A percentile compares a stretch with the other conserved stretches of the same genome.
Evolutionary conservation across 768 basidiomycete species (phyloP).

Genomic region (Collybiopsis confluens): DNA sequence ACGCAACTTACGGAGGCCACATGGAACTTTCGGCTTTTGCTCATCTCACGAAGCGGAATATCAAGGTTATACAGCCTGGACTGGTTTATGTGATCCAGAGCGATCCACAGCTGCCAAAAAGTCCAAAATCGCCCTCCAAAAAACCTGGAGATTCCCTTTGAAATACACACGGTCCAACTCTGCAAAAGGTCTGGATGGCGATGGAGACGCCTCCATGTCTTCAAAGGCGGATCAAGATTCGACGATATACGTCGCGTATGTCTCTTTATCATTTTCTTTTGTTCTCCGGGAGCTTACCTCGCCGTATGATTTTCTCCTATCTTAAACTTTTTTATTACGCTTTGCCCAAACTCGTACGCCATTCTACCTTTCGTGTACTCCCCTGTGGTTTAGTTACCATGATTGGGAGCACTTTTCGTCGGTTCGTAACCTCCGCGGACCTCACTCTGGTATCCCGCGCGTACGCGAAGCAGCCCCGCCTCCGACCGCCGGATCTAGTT

Average conservation of each 20-base stretch:
- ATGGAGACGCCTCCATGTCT: conserved; percentile 14
- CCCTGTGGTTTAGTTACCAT: conserved; percentile 55
- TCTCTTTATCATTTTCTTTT: conserved; percentile 20
- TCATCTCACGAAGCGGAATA: conserved; percentile 68
- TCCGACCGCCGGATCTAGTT: conserved; percentile 24
- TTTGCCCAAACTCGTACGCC: background rate
- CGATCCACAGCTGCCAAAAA: conserved; percentile 25
- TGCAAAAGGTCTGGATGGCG: conserved; percentile 22
- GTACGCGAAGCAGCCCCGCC: conserved; percentile 47
- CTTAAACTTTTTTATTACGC: conserved; percentile 4
- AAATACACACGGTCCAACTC: conserved; percentile 11
- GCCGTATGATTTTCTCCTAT: background rate
- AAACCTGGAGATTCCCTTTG: conserved; percentile 17
- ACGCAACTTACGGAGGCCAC: conserved; percentile 86
- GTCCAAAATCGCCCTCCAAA: conserved; percentile 15
- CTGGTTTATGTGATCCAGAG: conserved; percentile 89
- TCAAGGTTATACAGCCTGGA: conserved; percentile 92
- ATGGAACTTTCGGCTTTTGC: conserved; percentile 92
- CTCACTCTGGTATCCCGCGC: conserved; percentile 70
- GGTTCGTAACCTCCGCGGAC: conserved; percentile 83
- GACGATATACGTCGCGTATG: conserved; percentile 83
- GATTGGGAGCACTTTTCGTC: conserved; percentile 96
- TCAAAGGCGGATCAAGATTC: conserved; percentile 19
- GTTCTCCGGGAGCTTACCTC: conserved; percentile 6
- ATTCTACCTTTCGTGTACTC: conserved; percentile 11